phyloP scores from a whole-genome alignment of 2,329 filamentous ascomycete species.

The Scleromitrula shiraiana region DNA sequence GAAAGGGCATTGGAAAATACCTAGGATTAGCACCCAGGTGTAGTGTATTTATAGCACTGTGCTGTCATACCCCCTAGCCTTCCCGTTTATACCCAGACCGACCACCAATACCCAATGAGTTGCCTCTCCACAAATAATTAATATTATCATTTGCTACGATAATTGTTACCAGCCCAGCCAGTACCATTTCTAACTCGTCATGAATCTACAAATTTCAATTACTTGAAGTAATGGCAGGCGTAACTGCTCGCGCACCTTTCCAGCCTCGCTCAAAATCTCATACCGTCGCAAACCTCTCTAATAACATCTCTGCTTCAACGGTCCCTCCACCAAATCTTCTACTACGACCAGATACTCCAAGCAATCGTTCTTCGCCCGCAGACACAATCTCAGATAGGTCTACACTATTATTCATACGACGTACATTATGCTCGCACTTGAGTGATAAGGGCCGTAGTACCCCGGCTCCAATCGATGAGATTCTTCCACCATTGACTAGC shows the following conservation, averaged over 20 bases:
- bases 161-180: not conserved
- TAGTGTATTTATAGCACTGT: constrained; percentile 1
- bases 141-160: constrained; percentile 28
- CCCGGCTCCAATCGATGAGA: constrained; percentile 62
- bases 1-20: no score
- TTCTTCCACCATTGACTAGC: constrained; percentile 86
- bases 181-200: not conserved
- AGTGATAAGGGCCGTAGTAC: constrained; percentile 46
- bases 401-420: constrained; percentile 74
- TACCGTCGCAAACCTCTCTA: not conserved
- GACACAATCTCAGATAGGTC: constrained; percentile 66
- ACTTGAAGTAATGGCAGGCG: constrained; percentile 8
- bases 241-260: constrained; percentile 7
- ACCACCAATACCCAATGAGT: constrained; percentile 8
- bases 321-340: constrained; percentile 1
- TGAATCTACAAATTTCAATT: not conserved
- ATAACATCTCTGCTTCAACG: not conserved
- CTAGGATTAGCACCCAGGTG: no score
- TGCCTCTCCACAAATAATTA: constrained; percentile 59
- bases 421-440: constrained; percentile 70
- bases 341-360: constrained; percentile 15
- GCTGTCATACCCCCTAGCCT: not conserved
- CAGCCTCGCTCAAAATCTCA: constrained; percentile 9
- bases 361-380: constrained; percentile 29
- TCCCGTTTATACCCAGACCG: no score